Base-by-base conservation (phyloP, 371 early-diverging fungal species). In the Mortierella sp. region DNA sequence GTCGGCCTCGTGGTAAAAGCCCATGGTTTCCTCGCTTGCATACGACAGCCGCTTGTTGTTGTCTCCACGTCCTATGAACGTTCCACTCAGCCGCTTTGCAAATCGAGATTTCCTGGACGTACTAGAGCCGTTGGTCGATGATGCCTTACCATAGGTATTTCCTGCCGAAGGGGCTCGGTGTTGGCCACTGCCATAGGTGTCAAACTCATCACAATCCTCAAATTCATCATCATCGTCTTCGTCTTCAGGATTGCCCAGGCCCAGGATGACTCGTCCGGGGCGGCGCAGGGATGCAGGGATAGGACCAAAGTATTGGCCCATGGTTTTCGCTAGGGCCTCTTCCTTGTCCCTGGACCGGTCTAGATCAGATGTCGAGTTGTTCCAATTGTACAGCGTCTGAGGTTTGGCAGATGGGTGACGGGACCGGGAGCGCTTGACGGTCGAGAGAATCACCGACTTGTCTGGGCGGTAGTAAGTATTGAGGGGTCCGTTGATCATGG, bases 271-370 rank as follows among this genome's bases (percentile, higher is more conserved):
- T 17, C 60, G 57, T 9, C 55, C 56, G 10, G 57, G 65, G 21
- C 60, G 69, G 0, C 60, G 77, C 12, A 76, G 55, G 1, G 69
- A 56, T 2, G 55, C 41, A 9, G 77, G 77, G n/a, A 76, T 76
- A 0, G 77, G 77, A 1, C 77, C 77, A 65, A 76, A 76, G 45
- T 76, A 76, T 29, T 76, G 77, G 16, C 61, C 52, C 77, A 76
- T 76, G 3, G 69, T 58, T 47, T 49, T 57, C 34, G 70, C 69
- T 1, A 76, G 51, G 2, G 77, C 69, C n/a, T 76, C 77, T 40
- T 76, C 77, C 27, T 76, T 76, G 21, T 69, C 77, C 4, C 52
- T 55, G 1, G 69, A 68, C 4, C 77, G 62, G n/a, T 76, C 66
- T 0, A 76, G 53, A 34, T 76, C 77, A 10, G 77, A 61, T 0